phyloP scores from a whole-genome alignment of 2,329 filamentous ascomycete species.

The Catunica adiposa region DNA sequence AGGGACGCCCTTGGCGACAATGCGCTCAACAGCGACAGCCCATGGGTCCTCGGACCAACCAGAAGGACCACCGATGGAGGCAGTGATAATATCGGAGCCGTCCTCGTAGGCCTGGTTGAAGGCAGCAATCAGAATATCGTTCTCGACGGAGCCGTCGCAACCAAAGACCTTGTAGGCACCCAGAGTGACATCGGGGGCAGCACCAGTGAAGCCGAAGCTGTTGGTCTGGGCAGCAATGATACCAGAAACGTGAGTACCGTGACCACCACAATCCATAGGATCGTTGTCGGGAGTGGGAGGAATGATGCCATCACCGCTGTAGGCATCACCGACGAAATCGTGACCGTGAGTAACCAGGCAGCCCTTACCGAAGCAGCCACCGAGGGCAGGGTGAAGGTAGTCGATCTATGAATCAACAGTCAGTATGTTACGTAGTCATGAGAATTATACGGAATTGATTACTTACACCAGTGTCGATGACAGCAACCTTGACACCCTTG shows the following conservation, averaged over 20 bases:
- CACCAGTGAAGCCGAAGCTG: slow-evolving; percentile 31
- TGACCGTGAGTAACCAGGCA: slow-evolving; percentile 41
- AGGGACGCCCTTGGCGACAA: slow-evolving; percentile 36
- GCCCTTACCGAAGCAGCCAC: slow-evolving; percentile 44
- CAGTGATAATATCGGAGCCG: slow-evolving; percentile 39
- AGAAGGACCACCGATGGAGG: slow-evolving; percentile 33
- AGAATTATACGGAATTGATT: background rate
- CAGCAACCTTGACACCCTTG: slow-evolving; percentile 34
- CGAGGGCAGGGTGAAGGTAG: slow-evolving; percentile 45
- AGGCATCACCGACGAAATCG: slow-evolving; percentile 41
- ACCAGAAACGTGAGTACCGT: slow-evolving; percentile 46
- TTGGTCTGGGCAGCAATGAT: slow-evolving; percentile 43
- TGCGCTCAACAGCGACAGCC: slow-evolving; percentile 33
- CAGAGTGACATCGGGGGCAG: slow-evolving; percentile 37
- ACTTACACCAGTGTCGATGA: slow-evolving; percentile 39
- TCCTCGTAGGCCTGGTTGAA: slow-evolving; percentile 44
- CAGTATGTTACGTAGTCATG: background rate
- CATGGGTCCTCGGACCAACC: slow-evolving; percentile 38
- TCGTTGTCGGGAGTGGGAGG: slow-evolving; percentile 29
- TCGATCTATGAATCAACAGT: slow-evolving; percentile 29
- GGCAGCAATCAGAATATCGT: slow-evolving; percentile 42
- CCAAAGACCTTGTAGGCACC: slow-evolving; percentile 42
- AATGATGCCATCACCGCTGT: slow-evolving; percentile 21
- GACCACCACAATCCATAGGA: slow-evolving; percentile 40
- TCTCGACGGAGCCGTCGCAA: slow-evolving; percentile 32